Evolutionary conservation across 345 rosid genomes (phyloP).

Genomic region (Raphanus raphanistrum): DNA sequence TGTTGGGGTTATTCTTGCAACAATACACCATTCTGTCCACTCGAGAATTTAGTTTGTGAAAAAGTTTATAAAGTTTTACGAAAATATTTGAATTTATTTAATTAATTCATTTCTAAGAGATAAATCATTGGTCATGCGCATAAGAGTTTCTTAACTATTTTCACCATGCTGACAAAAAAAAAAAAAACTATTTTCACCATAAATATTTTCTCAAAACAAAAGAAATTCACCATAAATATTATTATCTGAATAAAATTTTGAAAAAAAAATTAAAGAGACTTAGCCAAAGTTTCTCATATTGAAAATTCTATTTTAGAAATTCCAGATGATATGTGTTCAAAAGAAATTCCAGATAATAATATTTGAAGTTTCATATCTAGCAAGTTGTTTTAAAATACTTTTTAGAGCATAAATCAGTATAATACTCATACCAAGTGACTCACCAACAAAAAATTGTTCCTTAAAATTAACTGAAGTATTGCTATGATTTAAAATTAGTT

Average conservation of each 20-base stretch:
- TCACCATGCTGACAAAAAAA: no score
- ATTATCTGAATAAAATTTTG: no score
- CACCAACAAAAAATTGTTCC: background rate
- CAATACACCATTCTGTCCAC: background rate
- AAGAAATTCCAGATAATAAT: background rate
- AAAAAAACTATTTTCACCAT: no score
- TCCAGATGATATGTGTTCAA: no score
- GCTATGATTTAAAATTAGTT: background rate
- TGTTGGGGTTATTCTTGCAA: conserved; percentile 15
- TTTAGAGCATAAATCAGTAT: background rate
- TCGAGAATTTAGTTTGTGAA: background rate
- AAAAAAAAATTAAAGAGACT: no score
- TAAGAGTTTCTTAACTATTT: background rate
- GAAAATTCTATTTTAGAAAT: background rate
- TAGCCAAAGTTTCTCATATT: no score
- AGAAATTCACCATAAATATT: no score
- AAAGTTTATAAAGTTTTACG: background rate
- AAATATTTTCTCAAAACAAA: no score
- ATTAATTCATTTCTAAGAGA: background rate
- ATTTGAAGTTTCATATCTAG: background rate
- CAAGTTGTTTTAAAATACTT: background rate
- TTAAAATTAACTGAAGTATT: background rate
- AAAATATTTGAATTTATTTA: background rate
- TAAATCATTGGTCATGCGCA: background rate
- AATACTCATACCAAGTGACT: background rate